Conservation (phyloP, 2,329 filamentous ascomycete genomes). For the Nakataea oryzae region DNA sequence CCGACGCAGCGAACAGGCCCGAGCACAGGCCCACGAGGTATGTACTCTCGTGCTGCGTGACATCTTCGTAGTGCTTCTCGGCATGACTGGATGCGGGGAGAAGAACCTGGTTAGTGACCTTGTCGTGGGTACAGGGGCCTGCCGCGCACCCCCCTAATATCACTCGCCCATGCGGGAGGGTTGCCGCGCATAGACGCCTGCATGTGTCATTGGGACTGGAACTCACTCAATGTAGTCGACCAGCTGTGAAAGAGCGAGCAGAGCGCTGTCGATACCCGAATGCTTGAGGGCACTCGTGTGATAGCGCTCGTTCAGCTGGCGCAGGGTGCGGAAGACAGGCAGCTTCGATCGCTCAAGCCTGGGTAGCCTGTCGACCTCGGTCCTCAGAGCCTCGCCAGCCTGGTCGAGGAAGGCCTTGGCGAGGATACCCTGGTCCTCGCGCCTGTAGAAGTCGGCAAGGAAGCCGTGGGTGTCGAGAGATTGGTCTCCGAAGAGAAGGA, state of each 20-base stretch:
- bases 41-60: conserved; percentile 35
- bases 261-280: conserved; percentile 52
- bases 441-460: conserved; percentile 41
- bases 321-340: conserved; percentile 51
- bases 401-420: conserved; percentile 53
- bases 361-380: conserved; percentile 48
- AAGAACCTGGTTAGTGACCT: conserved; percentile 2
- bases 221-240: conserved; percentile 60
- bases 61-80: conserved; percentile 45
- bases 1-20: conserved; percentile 58
- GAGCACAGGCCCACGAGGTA: conserved; percentile 57
- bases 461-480: conserved; percentile 57
- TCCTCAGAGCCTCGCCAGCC: conserved; percentile 43
- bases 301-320: conserved; percentile 56
- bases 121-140: no score
- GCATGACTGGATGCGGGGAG: conserved; percentile 25
- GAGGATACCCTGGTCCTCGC: conserved; percentile 35
- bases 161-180: not conserved
- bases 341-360: conserved; percentile 45
- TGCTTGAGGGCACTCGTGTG: conserved; percentile 45
- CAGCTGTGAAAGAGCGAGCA: conserved; percentile 55
- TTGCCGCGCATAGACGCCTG: not conserved
- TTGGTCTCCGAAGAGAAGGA: conserved; percentile 62
- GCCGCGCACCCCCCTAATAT: no score
- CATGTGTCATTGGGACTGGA: not conserved